Base-by-base conservation (phyloP, 805 yeast genomes). In the Hanseniaspora clermontiae region DNA sequence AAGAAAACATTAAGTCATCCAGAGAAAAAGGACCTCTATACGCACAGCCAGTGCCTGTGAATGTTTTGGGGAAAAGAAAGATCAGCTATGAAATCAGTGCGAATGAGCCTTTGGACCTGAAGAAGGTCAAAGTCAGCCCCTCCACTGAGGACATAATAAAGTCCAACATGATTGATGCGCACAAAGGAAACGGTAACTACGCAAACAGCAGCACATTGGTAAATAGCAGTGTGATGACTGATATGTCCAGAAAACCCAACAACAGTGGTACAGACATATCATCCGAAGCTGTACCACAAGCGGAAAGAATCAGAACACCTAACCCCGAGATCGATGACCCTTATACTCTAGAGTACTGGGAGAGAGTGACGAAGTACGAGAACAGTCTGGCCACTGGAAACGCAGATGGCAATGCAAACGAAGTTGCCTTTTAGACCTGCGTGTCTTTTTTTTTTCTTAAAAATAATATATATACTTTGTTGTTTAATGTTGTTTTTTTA, bases 321-420 rank as follows among this genome's bases (percentile, higher is more conserved):
- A 53, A 53, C 32, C 51, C 51, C 10, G 51, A 38, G 15, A 10
- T 20, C 5, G 57, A 53, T 12, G 57, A 53, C 32, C 38, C 43
- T 29, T 53, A 43, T 31, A 46, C 45, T 27, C 38, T 53, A 15
- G 47, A 45, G 9, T 53, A 46, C 34, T 53, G 57, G 57, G 45
- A 53, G 10, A 53, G 49, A 43, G 51, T 53, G 5, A 47, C 42
- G 27, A 32, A 27, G 17, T 29, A 53, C 27, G 49, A 46, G 31
- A 42, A 24, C 31, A 39, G 36, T 10, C 12, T 46, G 10, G 31
- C 46, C n/a, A 43, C 45, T 14, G 31, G 45, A 42, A 40, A 20
- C 6, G 14, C 43, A 40, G 43, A 40, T 19, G 14, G 27, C n/a
- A 24, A 24, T 10, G 43, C 32, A 15, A 32, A 50, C 20, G 53